Conservation (phyloP, 371 early-diverging fungal genomes). For the Dinochytrium kinnereticum region DNA sequence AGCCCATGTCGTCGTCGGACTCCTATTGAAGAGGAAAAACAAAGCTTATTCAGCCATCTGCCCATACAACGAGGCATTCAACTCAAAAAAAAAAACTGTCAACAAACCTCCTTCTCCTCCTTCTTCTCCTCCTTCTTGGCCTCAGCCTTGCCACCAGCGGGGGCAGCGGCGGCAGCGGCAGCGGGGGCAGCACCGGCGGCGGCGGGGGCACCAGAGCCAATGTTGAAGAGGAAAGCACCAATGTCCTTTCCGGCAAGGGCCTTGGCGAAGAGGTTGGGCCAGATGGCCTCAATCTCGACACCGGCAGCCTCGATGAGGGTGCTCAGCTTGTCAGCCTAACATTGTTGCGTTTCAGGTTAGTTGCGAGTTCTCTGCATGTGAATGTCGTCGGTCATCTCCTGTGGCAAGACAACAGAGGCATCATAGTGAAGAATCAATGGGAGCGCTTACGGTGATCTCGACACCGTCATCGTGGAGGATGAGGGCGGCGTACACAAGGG, state of each 20-base stretch:
- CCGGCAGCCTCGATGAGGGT: conserved; percentile 91
- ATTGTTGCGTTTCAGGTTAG: not conserved
- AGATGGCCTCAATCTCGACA: conserved; percentile 93
- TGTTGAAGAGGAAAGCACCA: conserved; percentile 87
- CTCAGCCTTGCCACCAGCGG: conserved; percentile 63
- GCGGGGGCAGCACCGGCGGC: conserved; percentile 34
- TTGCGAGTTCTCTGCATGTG: too few relatives aligned
- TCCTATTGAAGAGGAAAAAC: conserved; percentile 9
- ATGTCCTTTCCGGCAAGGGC: conserved; percentile 95
- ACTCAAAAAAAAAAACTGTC: too few relatives aligned
- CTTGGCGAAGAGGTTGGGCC: conserved; percentile 96
- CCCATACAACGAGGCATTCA: too few relatives aligned
- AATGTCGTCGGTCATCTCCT: too few relatives aligned
- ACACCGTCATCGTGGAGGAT: conserved; percentile 97
- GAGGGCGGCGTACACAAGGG: conserved; percentile 96
- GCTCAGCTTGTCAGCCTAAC: conserved; percentile 93
- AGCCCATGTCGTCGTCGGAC: conserved; percentile 24
- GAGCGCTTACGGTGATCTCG: conserved; percentile 91
- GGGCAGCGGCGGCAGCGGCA: conserved; percentile 64
- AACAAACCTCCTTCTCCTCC: conserved; percentile 74
- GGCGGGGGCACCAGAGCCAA: conserved; percentile 63
- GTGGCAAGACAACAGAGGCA: not conserved
- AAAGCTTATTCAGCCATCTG: too few relatives aligned
- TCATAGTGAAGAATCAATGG: not conserved
- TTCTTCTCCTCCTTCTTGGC: conserved; percentile 70